Percentiles rank a stretch among this genome's conserved stretches.
Conservation (phyloP, 257 asterid genomes). For the Pogostemon cablin region DNA sequence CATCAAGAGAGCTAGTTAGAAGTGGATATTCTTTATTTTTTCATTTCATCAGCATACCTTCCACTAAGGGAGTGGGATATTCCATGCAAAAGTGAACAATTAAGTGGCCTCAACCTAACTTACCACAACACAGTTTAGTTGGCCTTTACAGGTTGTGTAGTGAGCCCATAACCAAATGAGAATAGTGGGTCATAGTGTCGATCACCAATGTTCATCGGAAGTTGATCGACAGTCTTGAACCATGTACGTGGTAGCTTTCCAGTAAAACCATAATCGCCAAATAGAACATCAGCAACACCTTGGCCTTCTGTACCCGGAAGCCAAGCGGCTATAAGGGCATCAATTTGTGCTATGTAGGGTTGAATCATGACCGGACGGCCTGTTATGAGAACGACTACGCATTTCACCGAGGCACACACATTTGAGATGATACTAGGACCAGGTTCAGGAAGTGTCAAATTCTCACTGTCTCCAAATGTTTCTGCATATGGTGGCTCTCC, state of each 20-base stretch:
- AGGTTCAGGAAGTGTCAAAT: constrained; percentile 44
- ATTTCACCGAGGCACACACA: constrained; percentile 42
- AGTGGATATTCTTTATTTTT: constrained; percentile 24
- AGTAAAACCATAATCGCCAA: constrained; percentile 50
- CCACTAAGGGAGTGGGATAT: not conserved
- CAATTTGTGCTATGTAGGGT: constrained; percentile 40
- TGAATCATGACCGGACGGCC: constrained; percentile 59
- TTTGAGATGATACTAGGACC: constrained; percentile 41
- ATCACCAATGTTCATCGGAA: constrained; percentile 57
- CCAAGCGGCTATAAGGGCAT: constrained; percentile 62
- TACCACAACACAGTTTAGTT: not conserved
- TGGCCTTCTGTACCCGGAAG: constrained; percentile 60
- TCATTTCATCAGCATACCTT: not conserved
- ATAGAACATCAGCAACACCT: constrained; percentile 57
- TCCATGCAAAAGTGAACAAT: constrained; percentile 7
- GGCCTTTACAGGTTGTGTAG: constrained; percentile 43
- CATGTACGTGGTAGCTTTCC: constrained; percentile 54
- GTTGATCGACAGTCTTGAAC: constrained; percentile 54
- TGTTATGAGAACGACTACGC: constrained; percentile 45
- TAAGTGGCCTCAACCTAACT: constrained; percentile 12
- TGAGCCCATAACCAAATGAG: constrained; percentile 51
- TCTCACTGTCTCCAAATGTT: constrained; percentile 47
- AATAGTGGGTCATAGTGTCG: constrained; percentile 49
- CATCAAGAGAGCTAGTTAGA: not conserved
- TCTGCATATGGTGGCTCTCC: constrained; percentile 59